These are phyloP conservation scores for Pilobolus umbonatus DNA, from an alignment of 192 early-diverging fungal genomes.

Conservation along the genomic window DNA sequence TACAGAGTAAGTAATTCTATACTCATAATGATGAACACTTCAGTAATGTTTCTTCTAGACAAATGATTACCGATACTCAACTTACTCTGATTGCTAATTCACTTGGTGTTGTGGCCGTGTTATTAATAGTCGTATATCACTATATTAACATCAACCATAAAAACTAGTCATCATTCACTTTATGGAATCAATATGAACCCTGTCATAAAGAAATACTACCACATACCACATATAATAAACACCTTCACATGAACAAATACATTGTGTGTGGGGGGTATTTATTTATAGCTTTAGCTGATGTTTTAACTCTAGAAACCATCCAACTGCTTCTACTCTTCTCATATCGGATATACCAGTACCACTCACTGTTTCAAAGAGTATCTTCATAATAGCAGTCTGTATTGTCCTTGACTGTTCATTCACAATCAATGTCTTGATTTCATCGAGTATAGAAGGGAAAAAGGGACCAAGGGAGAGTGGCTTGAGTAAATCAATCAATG, in stretches of 20 bases:
- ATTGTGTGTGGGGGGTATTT: too few relatives aligned
- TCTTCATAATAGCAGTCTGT: conserved; percentile 22
- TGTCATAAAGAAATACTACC: too few relatives aligned
- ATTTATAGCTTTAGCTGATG: conserved; percentile 5
- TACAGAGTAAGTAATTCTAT: too few relatives aligned
- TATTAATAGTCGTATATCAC: conserved; percentile 52
- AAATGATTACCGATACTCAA: conserved; percentile 55
- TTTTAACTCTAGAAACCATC: conserved; percentile 35
- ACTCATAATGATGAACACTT: too few relatives aligned
- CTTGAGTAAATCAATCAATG: conserved; percentile 29
- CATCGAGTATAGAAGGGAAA: conserved; percentile 16
- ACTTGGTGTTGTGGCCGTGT: conserved; percentile 47
- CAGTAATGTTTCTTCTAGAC: too few relatives aligned
- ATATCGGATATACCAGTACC: conserved; percentile 36
- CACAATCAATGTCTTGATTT: conserved; percentile 14
- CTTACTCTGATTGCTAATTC: conserved; percentile 46
- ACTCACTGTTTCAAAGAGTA: conserved; percentile 32
- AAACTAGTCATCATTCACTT: not conserved
- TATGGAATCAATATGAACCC: too few relatives aligned
- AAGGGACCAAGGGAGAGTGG: conserved; percentile 33
- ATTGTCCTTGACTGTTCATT: conserved; percentile 7
- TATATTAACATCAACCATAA: conserved; percentile 42
- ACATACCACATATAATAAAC: too few relatives aligned
- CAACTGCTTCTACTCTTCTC: conserved; percentile 32
- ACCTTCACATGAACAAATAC: too few relatives aligned